Conservation (phyloP, 1,139 yeast genomes). For the Candida anutae region DNA sequence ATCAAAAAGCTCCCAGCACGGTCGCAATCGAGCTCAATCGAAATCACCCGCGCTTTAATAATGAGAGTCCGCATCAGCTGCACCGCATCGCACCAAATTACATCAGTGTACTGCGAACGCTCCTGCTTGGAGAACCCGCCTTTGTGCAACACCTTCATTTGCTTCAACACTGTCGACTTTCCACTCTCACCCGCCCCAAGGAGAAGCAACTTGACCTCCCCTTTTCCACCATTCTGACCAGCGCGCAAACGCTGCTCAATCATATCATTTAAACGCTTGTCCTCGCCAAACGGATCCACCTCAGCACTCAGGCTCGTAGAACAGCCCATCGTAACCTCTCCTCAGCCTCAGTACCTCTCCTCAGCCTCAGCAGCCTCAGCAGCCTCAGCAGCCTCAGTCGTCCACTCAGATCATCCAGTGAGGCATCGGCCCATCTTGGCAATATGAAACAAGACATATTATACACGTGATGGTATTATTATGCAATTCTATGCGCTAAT, state of each 20-base stretch:
- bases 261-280: constrained; percentile 49
- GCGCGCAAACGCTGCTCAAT: constrained; percentile 59
- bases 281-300: constrained; percentile 42
- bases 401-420: too few relatives aligned
- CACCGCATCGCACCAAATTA: constrained; percentile 92
- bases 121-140: constrained; percentile 81
- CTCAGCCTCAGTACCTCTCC: too few relatives aligned
- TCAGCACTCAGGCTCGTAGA: constrained; percentile 44
- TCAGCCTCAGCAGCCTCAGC: too few relatives aligned
- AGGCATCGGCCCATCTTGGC: too few relatives aligned
- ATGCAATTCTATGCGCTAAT: too few relatives aligned
- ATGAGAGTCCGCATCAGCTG: constrained; percentile 82
- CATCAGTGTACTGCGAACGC: constrained; percentile 71
- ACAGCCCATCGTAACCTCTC: constrained; percentile 72
- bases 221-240: constrained; percentile 40
- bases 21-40: constrained; percentile 58
- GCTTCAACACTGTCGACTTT: constrained; percentile 92
- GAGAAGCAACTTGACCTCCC: constrained; percentile 57
- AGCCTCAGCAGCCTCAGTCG: too few relatives aligned
- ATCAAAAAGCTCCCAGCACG: constrained; percentile 36
- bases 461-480: too few relatives aligned
- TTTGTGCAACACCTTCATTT: constrained; percentile 77
- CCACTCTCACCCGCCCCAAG: constrained; percentile 97
- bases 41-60: constrained; percentile 58
- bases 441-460: too few relatives aligned